Conservation (phyloP, 306 rosid genomes). For the Heteromeles arbutifolia region DNA sequence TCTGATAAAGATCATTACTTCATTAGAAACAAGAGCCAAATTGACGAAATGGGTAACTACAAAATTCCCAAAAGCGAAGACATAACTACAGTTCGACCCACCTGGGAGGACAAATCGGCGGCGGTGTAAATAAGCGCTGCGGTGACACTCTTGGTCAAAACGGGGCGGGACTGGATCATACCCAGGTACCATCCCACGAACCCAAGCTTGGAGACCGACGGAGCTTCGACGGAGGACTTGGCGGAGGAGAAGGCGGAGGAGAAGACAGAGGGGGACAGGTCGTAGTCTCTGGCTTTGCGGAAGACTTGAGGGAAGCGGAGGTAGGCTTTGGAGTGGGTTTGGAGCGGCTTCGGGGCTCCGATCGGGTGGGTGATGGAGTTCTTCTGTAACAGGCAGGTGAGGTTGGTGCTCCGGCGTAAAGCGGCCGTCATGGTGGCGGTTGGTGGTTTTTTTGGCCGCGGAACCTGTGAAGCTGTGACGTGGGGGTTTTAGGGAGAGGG, state of each 20-base stretch:
- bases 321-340: conserved; percentile 31
- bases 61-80: not conserved
- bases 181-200: conserved; percentile 80
- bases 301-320: conserved; percentile 32
- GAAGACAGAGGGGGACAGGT: conserved; percentile 30
- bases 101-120: conserved; percentile 89
- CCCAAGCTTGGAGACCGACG: conserved; percentile 31
- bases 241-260: conserved; percentile 47
- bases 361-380: conserved; percentile 18
- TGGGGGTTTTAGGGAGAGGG: not conserved
- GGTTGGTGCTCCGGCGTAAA: conserved; percentile 18
- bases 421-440: conserved; percentile 28
- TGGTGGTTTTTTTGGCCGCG: not conserved
- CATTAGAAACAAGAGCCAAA: not conserved
- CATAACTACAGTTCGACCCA: not conserved
- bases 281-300: conserved; percentile 34
- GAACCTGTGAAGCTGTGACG: not conserved
- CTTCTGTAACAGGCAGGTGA: conserved; percentile 29
- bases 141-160: conserved; percentile 70
- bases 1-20: conserved; percentile 33
- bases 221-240: conserved; percentile 24
- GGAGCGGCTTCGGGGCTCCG: conserved; percentile 8
- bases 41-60: not conserved
- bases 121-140: conserved; percentile 67
- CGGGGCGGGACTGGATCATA: conserved; percentile 53